These are phyloP conservation scores for Tricholoma furcatifolium DNA, from an alignment of 768 basidiomycete species.

Conservation along the genomic window DNA sequence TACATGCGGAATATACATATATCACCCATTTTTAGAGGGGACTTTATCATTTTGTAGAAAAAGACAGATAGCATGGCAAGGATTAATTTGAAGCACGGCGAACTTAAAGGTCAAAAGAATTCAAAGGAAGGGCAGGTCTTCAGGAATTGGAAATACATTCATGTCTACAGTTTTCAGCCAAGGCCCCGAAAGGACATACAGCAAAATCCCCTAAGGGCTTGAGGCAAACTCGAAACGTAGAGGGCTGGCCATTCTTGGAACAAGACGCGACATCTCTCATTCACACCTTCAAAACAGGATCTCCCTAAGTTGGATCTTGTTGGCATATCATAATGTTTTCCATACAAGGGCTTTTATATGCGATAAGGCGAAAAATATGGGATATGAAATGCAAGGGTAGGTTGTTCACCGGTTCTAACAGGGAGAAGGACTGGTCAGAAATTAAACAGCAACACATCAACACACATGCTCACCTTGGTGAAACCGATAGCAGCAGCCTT, in stretches of 20 bases:
- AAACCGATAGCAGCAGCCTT: conserved; percentile 93
- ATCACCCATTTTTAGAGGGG: no score
- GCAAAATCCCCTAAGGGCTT: no score
- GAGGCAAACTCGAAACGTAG: no score
- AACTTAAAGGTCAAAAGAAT: no score
- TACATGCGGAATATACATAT: conserved; percentile 19
- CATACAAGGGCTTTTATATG: conserved; percentile 15
- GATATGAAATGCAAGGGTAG: not conserved
- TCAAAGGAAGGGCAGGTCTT: no score
- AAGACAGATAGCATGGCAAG: no score
- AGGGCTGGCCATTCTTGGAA: no score
- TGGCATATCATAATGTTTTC: conserved; percentile 13
- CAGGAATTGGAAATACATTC: no score
- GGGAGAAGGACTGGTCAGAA: not conserved
- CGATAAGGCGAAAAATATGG: not conserved
- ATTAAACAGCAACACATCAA: not conserved
- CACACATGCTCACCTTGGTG: conserved; percentile 66
- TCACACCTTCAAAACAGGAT: not conserved
- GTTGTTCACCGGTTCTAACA: conserved; percentile 43
- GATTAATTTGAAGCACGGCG: no score
- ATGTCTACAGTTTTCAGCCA: no score
- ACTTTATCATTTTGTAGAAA: no score
- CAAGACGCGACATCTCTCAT: not conserved
- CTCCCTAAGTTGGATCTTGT: conserved; percentile 5
- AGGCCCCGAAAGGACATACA: no score